Conservation (phyloP, 1,284 basidiomycete genomes). For the Cutaneotrichosporon cutaneum region DNA sequence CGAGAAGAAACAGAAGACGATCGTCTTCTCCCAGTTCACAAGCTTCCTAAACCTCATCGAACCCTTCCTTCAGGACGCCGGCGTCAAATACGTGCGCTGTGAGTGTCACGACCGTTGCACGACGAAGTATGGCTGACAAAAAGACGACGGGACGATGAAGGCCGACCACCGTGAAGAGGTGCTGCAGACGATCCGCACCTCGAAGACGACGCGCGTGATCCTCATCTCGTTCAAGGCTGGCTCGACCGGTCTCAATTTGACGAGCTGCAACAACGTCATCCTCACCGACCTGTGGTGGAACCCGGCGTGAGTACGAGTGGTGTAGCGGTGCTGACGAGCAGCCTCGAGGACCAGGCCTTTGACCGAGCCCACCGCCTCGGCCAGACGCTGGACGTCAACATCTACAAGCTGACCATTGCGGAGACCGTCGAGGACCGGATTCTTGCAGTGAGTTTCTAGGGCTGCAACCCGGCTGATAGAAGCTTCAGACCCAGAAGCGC, state of each 20-base stretch:
- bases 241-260: slow-evolving; percentile 88
- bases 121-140: background rate
- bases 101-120: slow-evolving; percentile 52
- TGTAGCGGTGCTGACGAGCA: slow-evolving; percentile 16
- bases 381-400: slow-evolving; percentile 80
- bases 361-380: slow-evolving; percentile 87
- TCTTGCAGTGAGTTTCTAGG: background rate
- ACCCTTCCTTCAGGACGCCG: slow-evolving; percentile 68
- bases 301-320: slow-evolving; percentile 59
- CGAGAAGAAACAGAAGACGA: slow-evolving; percentile 74
- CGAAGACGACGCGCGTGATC: slow-evolving; percentile 66
- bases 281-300: slow-evolving; percentile 95
- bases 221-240: slow-evolving; percentile 97
- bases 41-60: slow-evolving; percentile 83
- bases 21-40: slow-evolving; percentile 73
- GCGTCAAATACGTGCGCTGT: slow-evolving; percentile 80
- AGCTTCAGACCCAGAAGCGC: slow-evolving; percentile 84
- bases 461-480: slow-evolving; percentile 47
- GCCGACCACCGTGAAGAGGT: slow-evolving; percentile 72
- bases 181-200: slow-evolving; percentile 69
- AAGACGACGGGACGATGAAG: slow-evolving; percentile 84
- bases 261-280: slow-evolving; percentile 90
- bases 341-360: slow-evolving; percentile 81
- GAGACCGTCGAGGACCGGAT: slow-evolving; percentile 82
- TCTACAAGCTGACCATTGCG: slow-evolving; percentile 88